Evolutionary conservation across 169 alveolate species (phyloP).

Genomic region (Theileria parva): DNA sequence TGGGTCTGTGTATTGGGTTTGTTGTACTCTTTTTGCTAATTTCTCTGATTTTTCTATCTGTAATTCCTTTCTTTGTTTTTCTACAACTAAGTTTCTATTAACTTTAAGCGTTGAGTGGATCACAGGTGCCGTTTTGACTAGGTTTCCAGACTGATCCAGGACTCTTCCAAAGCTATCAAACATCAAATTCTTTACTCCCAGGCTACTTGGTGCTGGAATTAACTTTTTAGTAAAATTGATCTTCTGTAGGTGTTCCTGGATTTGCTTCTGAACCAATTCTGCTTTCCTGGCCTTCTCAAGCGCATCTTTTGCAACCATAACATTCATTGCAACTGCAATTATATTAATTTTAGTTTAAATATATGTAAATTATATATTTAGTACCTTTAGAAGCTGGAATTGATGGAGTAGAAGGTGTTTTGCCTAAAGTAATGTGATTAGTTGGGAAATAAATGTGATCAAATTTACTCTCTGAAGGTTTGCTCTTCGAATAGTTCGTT

Average conservation of each 20-base stretch:
- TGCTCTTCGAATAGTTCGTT: not conserved
- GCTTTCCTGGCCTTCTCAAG: constrained; percentile 72
- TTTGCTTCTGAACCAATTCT: constrained; percentile 50
- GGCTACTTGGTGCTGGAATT: constrained; percentile 38
- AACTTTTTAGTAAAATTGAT: constrained; percentile 43
- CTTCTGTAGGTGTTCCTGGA: constrained; percentile 56
- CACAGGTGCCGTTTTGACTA: constrained; percentile 69
- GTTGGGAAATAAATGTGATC: constrained; percentile 3
- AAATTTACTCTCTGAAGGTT: constrained; percentile 3
- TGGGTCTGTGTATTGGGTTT: constrained; percentile 59
- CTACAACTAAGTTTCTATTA: constrained; percentile 69
- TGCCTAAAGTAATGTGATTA: not conserved
- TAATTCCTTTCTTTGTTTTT: constrained; percentile 65
- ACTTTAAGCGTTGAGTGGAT: constrained; percentile 74
- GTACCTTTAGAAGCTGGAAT: constrained; percentile 34
- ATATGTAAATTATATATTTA: not conserved
- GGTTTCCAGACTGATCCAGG: constrained; percentile 77
- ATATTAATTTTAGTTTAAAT: not conserved
- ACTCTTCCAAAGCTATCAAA: constrained; percentile 76
- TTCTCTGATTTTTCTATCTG: constrained; percentile 26
- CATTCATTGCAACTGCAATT: constrained; percentile 34
- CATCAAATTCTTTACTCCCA: constrained; percentile 53
- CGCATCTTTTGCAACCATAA: constrained; percentile 73
- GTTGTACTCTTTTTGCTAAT: constrained; percentile 48
- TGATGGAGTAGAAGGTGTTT: not conserved